Evolutionary conservation across 2,329 filamentous ascomycete species (phyloP), one percentile per base, ranked within the genome.

Genomic region (Rhexocercosporidium sp.): DNA sequence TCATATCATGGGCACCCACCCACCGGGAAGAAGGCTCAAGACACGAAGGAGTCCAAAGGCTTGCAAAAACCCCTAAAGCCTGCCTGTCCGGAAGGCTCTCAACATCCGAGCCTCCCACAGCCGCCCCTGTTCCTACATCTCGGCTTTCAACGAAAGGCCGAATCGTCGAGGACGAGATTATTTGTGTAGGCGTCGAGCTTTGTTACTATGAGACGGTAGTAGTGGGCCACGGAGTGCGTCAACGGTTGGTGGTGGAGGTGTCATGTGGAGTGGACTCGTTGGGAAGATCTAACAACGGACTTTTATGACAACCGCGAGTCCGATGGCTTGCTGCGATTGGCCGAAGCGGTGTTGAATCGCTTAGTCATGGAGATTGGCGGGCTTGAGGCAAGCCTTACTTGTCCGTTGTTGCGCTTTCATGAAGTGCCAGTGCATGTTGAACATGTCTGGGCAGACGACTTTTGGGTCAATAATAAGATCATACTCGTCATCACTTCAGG

Each of bases 71-170:
- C 61, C 16, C 39, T 18, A 25, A 47, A 31, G 44, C 46, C 46
- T 62, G 12, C 44, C 59, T 9, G 25, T 39, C 25, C 25, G 41
- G 41, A 34, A 6, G 29, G n/a, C 31, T 1, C 8, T 44, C 47
- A 41, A 29, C 46, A 27, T 54, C 47, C 47, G 49, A 29, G 2
- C 47, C 31, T n/a, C 20, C 18, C 16, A 2, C 53, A 39, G 31
- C 31, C 34, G 37, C n/a, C 6, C 41, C 20, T 49, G 1, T 3
- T 49, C n/a, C 25, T 39, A 8, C 5, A 4, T 18, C 41, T 63
- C 61, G 61, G 61, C 61, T 49, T 63, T 54, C 16, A 63, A 37
- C 22, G 49, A 41, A 59, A 63, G 25, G 61, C 61, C 61, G 61
- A 63, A 63, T 44, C 31, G 37, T 63, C 44, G 46, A 37, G 59